Base-by-base conservation (phyloP, 1,139 yeast species). In the Meyerozyma carpophila region DNA sequence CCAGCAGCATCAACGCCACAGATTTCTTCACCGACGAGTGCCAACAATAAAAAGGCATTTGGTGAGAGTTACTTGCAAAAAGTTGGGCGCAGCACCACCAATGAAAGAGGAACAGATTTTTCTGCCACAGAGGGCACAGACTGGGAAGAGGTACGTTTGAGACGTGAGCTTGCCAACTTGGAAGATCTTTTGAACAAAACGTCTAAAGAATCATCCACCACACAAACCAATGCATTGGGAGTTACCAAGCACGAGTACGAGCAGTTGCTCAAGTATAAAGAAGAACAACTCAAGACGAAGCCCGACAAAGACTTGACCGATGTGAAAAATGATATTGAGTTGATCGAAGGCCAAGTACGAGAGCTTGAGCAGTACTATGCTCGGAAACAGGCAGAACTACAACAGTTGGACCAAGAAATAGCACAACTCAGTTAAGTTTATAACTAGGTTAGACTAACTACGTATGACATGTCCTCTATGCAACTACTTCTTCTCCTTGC, bases 101-200 rank as follows among this genome's bases (percentile, higher is more conserved):
- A 58, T 34, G 77, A 82, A 3, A 68, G 70, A 43, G 95, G 93
- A 3, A 85, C 95, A 0, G 95, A 87, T 59, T 82, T 82, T 56
- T 75, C 84, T 1, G 75, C 83, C 0, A 82, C 88, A 11, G 82
- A 82, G 56, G 90, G 84, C 36, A 81, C 87, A 8, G 93, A 73
- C 53, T 80, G 97, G 96, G 97, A 90, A 62, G 89, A 84, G 56
- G 95, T 86, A 28, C 75, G 95, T 52, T 74, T 90, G 51, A 82
- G 83, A 66, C 78, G 94, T 53, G 93, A 89, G 59, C 70, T 91
- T 48, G 75, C 81, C 5, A 88, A 88, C 51, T 65, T 89, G 45
- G 95, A 89, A 52, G 67, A 70, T 7, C 75, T 82, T 50, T 75
- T 89, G 46, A 66, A 68, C 5, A 74, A 75, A 48, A 83, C 87